Conservation (phyloP, 2,329 filamentous ascomycete genomes). For the Chaetomium globosum region DNA sequence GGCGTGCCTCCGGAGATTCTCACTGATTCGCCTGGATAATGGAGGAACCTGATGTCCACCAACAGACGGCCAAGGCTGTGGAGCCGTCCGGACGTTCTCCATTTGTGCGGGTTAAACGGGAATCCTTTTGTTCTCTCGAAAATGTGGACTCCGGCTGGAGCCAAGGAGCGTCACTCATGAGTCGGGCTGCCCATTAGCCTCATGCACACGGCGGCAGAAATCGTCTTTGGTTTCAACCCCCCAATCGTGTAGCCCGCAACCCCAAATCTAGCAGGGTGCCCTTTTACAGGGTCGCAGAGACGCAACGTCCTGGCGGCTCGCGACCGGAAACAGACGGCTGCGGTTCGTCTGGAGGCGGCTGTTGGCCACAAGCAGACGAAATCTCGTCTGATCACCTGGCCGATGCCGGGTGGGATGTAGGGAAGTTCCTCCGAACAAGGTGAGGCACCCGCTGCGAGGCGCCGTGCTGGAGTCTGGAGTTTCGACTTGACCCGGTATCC, state of each 20-base stretch:
- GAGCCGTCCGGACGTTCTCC: slow-evolving; percentile 26
- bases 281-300: slow-evolving; percentile 2
- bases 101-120: slow-evolving; percentile 38
- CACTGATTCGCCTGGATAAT: slow-evolving; percentile 36
- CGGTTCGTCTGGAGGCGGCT: slow-evolving; percentile 1
- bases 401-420: slow-evolving; percentile 26
- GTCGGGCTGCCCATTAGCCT: slow-evolving; percentile 23
- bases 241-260: slow-evolving; percentile 1
- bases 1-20: slow-evolving; percentile 20
- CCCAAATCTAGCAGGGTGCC: neutral
- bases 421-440: slow-evolving; percentile 24
- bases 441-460: slow-evolving; percentile 16
- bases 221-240: slow-evolving; percentile 22
- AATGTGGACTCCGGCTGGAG: slow-evolving; percentile 30
- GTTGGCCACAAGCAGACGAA: slow-evolving; percentile 17
- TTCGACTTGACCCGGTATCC: slow-evolving; percentile 37
- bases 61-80: slow-evolving; percentile 30
- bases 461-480: slow-evolving; percentile 22
- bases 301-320: slow-evolving; percentile 12
- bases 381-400: slow-evolving; percentile 28
- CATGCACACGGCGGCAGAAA: slow-evolving; percentile 19
- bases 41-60: slow-evolving; percentile 23
- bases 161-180: slow-evolving; percentile 22
- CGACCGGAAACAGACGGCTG: neutral
- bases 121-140: slow-evolving; percentile 28